Base-by-base conservation (phyloP, 164 flowering plant genomes). In the Sextonia rubra region DNA sequence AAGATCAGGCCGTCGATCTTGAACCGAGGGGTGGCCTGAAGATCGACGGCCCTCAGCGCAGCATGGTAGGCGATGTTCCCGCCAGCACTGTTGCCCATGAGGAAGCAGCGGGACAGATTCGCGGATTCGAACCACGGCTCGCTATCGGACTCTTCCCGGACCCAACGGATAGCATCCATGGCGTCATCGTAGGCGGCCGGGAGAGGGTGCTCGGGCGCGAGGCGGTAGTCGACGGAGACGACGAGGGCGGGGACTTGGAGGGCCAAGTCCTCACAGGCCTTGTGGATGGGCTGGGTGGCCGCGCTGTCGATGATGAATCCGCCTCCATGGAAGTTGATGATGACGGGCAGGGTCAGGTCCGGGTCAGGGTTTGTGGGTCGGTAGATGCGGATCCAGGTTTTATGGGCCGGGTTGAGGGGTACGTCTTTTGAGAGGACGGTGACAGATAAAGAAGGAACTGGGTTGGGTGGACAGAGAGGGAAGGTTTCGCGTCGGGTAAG, bases 31-130 rank as follows among this genome's bases (percentile, higher is more conserved):
- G 12, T 52, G 18, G 18, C 20, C 64, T 85, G 86, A 2, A 70
- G 12, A 25, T 75, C 84, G 17, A 69, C 5, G n/a, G 79, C 65
- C 4, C 87, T 85, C 25, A 87, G 47, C 20, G 74, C 89, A 0
- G 82, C 83, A 5, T 81, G 85, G 82, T 85, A 90, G 25, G 61
- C 89, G 1, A 90, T 88, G 72, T 84, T 89, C 0, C 82, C 90
- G 1, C 95, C 95, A 1, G 92, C 77, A 68, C 95, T 92, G 69
- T 81, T 69, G 0, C 96, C 96, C 86, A 85, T 83, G 47, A 92
- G 68, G 71, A 82, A 87, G 61, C 86, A 84, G 25, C 37, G 69
- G 1, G 83, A 75, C 23, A 88, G 82, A 62, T 90, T 92, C 0
- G 74, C 92, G 26, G 52, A 52, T 8, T 82, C 85, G 9, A 93